Conservation (phyloP, 257 asterid genomes). For the Misopates orontium region DNA sequence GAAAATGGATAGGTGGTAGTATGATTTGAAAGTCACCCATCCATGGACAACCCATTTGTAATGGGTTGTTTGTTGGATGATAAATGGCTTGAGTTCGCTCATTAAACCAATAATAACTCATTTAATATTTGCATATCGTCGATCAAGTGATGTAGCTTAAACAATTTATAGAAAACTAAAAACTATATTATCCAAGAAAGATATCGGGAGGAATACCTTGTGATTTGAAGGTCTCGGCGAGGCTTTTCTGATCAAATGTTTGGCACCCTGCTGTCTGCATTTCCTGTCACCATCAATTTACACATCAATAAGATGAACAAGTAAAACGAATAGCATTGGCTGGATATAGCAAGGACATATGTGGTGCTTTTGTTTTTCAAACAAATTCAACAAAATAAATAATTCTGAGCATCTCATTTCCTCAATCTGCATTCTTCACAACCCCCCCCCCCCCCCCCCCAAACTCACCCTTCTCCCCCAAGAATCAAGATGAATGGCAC, state of each 20-base stretch:
- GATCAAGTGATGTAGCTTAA: neutral
- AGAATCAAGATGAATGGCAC: too few species aligned
- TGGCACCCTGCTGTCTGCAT: conserved; percentile 64
- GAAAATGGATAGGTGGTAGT: too few species aligned
- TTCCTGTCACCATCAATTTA: conserved; percentile 49
- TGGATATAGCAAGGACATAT: conserved; percentile 7
- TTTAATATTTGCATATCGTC: too few species aligned
- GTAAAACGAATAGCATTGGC: neutral
- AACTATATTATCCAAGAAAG: neutral
- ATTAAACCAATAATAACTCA: too few species aligned
- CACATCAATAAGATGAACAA: conserved; percentile 20
- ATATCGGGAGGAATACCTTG: conserved; percentile 48
- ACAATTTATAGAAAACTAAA: neutral
- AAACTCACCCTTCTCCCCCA: too few species aligned
- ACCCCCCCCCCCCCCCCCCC: too few species aligned
- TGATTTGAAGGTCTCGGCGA: conserved; percentile 77
- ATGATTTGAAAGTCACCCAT: too few species aligned
- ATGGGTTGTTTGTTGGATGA: neutral
- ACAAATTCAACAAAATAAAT: too few species aligned
- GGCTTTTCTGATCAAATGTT: conserved; percentile 46
- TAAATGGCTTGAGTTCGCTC: too few species aligned
- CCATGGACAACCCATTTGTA: neutral
- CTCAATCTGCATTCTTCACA: too few species aligned
- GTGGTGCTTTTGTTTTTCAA: neutral
- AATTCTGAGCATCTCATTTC: neutral